A percentile compares a stretch with the other conserved stretches of the same genome.
Conservation (phyloP, 2,329 filamentous ascomycete species). For the Phaeosphaeriaceae sp. region DNA sequence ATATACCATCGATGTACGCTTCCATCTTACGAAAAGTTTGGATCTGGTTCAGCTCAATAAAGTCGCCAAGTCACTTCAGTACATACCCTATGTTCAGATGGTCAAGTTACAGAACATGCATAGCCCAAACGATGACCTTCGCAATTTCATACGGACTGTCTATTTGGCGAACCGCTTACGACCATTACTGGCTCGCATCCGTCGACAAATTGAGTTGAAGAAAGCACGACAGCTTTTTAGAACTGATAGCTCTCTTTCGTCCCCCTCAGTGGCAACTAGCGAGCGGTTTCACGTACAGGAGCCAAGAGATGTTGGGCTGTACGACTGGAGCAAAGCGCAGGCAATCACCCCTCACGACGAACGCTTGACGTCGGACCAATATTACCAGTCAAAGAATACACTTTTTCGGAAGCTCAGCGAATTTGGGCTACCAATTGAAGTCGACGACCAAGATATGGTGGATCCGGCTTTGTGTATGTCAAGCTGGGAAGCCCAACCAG, state of each 20-base stretch:
- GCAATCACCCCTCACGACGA: background rate
- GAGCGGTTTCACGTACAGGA: conserved; percentile 3
- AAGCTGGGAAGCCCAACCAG: background rate
- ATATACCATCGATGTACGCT: conserved; percentile 15
- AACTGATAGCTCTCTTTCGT: conserved; percentile 2
- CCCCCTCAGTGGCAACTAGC: conserved; percentile 1
- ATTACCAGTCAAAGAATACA: background rate
- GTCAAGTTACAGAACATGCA: conserved; percentile 14
- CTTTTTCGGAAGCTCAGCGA: background rate
- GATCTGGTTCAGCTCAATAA: conserved; percentile 6
- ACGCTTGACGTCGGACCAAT: conserved; percentile 1
- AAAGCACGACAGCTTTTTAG: conserved; percentile 3
- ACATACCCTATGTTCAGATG: conserved; percentile 12
- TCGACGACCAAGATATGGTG: background rate
- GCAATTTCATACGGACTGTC: conserved; percentile 10
- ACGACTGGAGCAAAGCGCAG: conserved; percentile 5
- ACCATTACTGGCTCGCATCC: conserved; percentile 6
- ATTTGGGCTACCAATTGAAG: background rate
- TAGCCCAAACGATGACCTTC: conserved; percentile 9
- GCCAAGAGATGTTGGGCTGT: conserved; percentile 6
- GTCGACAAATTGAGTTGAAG: conserved; percentile 1
- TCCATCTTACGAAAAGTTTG: conserved; percentile 13
- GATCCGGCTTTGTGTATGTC: background rate
- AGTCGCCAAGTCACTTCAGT: conserved; percentile 16
- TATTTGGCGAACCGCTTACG: conserved; percentile 4